These are phyloP conservation scores for Boletus reticulatus DNA, from an alignment of 768 basidiomycete genomes.

Conservation along the genomic window DNA sequence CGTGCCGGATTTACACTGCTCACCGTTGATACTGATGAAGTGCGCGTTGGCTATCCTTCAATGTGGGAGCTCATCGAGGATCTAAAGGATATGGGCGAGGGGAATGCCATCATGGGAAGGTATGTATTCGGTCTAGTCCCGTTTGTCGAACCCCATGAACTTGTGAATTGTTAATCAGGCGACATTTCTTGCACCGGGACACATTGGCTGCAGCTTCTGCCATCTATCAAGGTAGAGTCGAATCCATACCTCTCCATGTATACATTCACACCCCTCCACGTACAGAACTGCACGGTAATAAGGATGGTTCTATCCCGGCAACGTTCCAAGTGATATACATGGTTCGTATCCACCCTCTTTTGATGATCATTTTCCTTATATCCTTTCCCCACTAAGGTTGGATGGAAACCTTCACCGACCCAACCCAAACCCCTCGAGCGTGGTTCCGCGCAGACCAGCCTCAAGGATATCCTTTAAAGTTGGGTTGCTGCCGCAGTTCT, in stretches of 20 bases:
- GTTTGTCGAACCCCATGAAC: background rate
- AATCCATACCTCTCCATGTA: background rate
- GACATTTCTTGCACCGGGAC: constrained; percentile 72
- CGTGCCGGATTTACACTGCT: constrained; percentile 92
- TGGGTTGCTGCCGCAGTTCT: background rate
- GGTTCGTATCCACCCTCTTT: constrained; percentile 43
- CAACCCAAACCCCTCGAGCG: constrained; percentile 67
- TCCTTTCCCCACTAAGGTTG: constrained; percentile 51
- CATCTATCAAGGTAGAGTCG: constrained; percentile 78
- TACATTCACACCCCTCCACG: background rate
- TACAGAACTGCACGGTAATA: constrained; percentile 78
- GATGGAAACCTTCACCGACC: constrained; percentile 72
- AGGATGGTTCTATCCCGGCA: constrained; percentile 84
- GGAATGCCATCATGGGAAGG: constrained; percentile 87
- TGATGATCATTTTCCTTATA: background rate
- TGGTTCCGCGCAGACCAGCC: constrained; percentile 57
- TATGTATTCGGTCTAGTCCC: constrained; percentile 29
- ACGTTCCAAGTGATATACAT: constrained; percentile 97
- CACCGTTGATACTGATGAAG: constrained; percentile 94
- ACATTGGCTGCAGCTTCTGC: constrained; percentile 88
- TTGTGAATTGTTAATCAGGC: constrained; percentile 37
- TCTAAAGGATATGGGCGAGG: constrained; percentile 94
- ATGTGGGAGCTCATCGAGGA: constrained; percentile 97
- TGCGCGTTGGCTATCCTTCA: constrained; percentile 85
- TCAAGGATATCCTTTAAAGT: constrained; percentile 57